Conservation (phyloP, 306 rosid species). For the Cucurbita maxima region DNA sequence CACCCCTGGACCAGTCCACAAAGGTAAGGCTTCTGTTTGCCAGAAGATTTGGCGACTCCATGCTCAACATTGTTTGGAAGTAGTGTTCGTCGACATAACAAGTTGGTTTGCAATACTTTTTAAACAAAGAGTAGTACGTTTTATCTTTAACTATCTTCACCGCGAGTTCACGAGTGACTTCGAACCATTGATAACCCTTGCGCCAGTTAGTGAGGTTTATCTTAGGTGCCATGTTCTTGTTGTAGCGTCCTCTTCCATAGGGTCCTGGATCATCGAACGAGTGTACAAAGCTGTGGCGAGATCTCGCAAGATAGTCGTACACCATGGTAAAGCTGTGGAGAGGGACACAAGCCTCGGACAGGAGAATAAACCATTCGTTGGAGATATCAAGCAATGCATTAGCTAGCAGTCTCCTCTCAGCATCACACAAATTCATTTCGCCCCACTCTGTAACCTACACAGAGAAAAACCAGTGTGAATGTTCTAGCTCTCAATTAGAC, state of each 20-base stretch:
- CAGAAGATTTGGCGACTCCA: constrained; percentile 53
- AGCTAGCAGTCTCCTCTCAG: constrained; percentile 88
- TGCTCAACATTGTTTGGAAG: constrained; percentile 82
- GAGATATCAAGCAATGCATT: constrained; percentile 90
- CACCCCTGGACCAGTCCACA: constrained; percentile 98
- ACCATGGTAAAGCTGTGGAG: constrained; percentile 67
- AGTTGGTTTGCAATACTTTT: constrained; percentile 56
- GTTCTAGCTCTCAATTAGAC: background rate
- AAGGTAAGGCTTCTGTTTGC: constrained; percentile 81
- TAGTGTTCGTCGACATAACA: constrained; percentile 98
- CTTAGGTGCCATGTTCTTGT: constrained; percentile 59
- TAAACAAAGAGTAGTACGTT: constrained; percentile 56
- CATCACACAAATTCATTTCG: constrained; percentile 91
- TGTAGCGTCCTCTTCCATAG: constrained; percentile 88
- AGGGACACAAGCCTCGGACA: constrained; percentile 92
- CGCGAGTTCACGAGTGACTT: constrained; percentile 63
- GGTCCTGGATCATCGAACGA: constrained; percentile 81
- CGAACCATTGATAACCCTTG: constrained; percentile 95
- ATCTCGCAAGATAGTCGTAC: constrained; percentile 55
- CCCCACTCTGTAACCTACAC: constrained; percentile 91
- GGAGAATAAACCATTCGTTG: constrained; percentile 87
- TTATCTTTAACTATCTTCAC: constrained; percentile 49
- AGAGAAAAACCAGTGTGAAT: background rate
- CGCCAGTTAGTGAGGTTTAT: constrained; percentile 82
- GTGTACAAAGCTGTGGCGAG: constrained; percentile 78